Evolutionary conservation across 2,329 filamentous ascomycete species (phyloP).

Genomic region (Pyrenophora seminiperda): DNA sequence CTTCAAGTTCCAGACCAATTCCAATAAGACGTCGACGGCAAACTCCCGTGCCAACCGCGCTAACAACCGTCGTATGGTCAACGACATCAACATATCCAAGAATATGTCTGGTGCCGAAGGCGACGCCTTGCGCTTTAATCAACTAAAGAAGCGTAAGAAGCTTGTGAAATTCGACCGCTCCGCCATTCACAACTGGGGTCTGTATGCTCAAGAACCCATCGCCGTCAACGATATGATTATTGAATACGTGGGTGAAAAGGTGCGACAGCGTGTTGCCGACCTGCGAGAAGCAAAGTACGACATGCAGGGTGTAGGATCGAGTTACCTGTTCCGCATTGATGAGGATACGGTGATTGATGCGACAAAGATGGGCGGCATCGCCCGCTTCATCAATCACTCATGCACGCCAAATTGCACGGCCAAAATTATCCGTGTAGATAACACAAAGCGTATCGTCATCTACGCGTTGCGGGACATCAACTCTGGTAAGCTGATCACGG

Average conservation of each 20-base stretch:
- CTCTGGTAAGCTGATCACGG: slow-evolving; percentile 71
- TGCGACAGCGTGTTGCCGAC: slow-evolving; percentile 96
- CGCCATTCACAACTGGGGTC: slow-evolving; percentile 97
- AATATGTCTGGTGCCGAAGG: slow-evolving; percentile 72
- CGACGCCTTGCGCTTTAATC: slow-evolving; percentile 95
- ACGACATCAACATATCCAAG: slow-evolving; percentile 94
- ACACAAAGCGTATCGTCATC: slow-evolving; percentile 97
- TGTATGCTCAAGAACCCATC: slow-evolving; percentile 98
- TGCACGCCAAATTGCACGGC: slow-evolving; percentile 98
- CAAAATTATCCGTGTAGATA: slow-evolving; percentile 99
- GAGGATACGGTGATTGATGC: slow-evolving; percentile 97
- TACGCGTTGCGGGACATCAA: slow-evolving; percentile 95
- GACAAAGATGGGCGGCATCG: slow-evolving; percentile 97
- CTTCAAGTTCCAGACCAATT: slow-evolving; percentile 66
- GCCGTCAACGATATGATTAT: slow-evolving; percentile 99
- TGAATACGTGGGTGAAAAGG: slow-evolving; percentile 97
- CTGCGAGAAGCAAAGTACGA: slow-evolving; percentile 90
- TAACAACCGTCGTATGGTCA: slow-evolving; percentile 92
- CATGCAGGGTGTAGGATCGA: slow-evolving; percentile 95
- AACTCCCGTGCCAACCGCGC: slow-evolving; percentile 92
- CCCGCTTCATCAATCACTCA: slow-evolving; percentile 97
- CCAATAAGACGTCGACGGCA: slow-evolving; percentile 82
- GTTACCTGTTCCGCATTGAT: slow-evolving; percentile 97
- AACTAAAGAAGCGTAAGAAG: slow-evolving; percentile 99
- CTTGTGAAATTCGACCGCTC: slow-evolving; percentile 97